phyloP scores from a whole-genome alignment of 768 basidiomycete genomes.

The Trametes coccinea region DNA sequence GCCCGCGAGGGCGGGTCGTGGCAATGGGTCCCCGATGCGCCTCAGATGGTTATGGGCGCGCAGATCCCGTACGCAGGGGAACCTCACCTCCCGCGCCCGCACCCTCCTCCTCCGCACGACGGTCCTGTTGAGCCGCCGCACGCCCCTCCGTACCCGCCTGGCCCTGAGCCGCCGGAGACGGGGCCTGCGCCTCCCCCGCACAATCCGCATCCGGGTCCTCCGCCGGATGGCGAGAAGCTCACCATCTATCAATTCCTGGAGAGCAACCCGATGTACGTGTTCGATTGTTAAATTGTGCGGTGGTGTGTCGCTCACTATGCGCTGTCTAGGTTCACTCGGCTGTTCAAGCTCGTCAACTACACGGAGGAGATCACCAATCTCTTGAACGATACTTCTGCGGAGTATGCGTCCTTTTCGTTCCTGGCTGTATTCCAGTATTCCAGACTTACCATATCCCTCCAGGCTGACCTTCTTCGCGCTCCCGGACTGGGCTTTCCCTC shows the following conservation, averaged over 20 bases:
- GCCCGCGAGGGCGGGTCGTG: not conserved
- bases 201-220: not conserved
- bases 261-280: conserved; percentile 25
- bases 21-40: not conserved
- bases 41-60: conserved; percentile 9
- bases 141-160: not conserved
- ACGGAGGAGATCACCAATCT: conserved; percentile 40
- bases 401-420: conserved; percentile 28
- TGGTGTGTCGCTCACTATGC: not conserved
- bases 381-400: conserved; percentile 41
- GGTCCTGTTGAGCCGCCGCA: conserved; percentile 1
- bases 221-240: conserved; percentile 7
- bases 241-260: conserved; percentile 34
- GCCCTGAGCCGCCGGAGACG: not conserved
- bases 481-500: conserved; percentile 45
- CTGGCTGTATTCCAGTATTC: not conserved
- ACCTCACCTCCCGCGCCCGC: not conserved
- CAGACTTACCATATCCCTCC: not conserved
- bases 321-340: conserved; percentile 38
- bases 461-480: conserved; percentile 60
- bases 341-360: conserved; percentile 43
- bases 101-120: not conserved
- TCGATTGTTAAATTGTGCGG: too few species aligned
- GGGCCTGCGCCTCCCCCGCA: conserved; percentile 1
- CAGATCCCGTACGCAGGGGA: not conserved